A percentile compares a stretch with the other conserved stretches of the same genome.
phyloP scores from a whole-genome alignment of 768 basidiomycete genomes.

The Tephrocybe sp. region DNA sequence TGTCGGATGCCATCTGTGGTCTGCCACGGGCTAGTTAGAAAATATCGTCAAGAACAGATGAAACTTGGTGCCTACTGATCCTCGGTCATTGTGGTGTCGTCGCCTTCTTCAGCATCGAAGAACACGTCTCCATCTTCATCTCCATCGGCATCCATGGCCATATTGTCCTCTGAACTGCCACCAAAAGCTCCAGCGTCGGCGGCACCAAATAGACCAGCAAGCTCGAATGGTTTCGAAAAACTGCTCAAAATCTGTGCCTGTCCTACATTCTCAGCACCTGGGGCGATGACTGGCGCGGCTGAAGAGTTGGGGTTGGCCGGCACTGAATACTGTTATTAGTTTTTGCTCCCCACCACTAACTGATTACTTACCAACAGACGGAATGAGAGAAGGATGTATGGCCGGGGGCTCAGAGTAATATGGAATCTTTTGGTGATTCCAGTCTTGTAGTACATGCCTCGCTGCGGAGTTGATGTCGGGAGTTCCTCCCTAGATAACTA shows the following conservation, averaged over 20 bases:
- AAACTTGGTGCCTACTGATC: conserved; percentile 29
- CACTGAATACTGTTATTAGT: conserved; percentile 14
- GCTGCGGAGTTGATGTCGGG: conserved; percentile 85
- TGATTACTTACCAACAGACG: conserved; percentile 38
- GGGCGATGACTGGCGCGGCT: conserved; percentile 41
- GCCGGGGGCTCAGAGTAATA: conserved; percentile 81
- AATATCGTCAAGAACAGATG: not conserved
- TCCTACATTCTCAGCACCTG: conserved; percentile 77
- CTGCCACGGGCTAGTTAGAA: conserved; percentile 14
- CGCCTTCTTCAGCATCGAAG: conserved; percentile 40
- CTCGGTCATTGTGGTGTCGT: conserved; percentile 34
- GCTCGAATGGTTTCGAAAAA: conserved; percentile 76
- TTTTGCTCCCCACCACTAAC: not conserved
- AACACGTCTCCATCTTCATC: conserved; percentile 43
- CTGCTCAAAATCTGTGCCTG: conserved; percentile 73
- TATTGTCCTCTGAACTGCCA: conserved; percentile 33
- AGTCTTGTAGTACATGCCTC: conserved; percentile 80
- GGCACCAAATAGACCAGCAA: conserved; percentile 75
- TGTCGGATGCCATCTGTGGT: conserved; percentile 34
- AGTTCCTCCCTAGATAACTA: conserved; percentile 67
- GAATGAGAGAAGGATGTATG: conserved; percentile 75
- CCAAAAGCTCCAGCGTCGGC: conserved; percentile 82
- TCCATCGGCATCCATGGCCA: conserved; percentile 42
- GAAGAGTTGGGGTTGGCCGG: conserved; percentile 24
- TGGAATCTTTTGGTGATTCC: conserved; percentile 95